Percentiles rank a stretch among this genome's conserved stretches.
These are phyloP conservation scores for Colletotrichum filicis DNA, from an alignment of 2,329 filamentous ascomycete genomes.

Conservation along the genomic window DNA sequence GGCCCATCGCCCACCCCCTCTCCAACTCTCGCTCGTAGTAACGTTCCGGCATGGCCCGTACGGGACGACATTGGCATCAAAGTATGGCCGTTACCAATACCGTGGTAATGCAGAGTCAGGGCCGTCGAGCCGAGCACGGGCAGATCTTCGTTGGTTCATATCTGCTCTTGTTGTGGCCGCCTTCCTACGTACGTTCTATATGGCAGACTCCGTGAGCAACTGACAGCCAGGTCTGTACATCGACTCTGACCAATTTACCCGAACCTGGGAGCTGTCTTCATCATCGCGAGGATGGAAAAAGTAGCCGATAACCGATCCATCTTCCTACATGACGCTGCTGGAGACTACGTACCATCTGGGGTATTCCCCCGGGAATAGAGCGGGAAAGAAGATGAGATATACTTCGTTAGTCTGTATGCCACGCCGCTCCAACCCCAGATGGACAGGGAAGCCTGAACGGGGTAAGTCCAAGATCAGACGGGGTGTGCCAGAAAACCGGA, in stretches of 20 bases:
- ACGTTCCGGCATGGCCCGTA: neutral
- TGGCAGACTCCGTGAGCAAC: neutral
- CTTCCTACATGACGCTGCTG: neutral
- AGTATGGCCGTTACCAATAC: neutral
- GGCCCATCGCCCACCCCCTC: neutral
- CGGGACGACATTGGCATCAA: neutral
- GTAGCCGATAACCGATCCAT: neutral
- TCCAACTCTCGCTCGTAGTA: neutral
- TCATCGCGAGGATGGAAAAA: neutral
- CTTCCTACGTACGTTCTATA: too few relatives aligned
- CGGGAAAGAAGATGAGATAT: neutral
- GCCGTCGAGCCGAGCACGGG: neutral
- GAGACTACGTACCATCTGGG: neutral
- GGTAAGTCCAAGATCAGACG: neutral
- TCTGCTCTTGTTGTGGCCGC: neutral
- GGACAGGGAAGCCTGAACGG: neutral
- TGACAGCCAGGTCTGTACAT: neutral
- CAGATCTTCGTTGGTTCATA: neutral
- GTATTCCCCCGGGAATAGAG: neutral
- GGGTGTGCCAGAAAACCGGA: neutral
- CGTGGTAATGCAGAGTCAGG: neutral
- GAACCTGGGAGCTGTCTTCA: neutral
- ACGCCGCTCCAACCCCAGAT: neutral
- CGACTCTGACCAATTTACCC: neutral
- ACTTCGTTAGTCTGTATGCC: too few relatives aligned